phyloP scores from a whole-genome alignment of 1,284 basidiomycete species.

The Vanrija sp. region DNA sequence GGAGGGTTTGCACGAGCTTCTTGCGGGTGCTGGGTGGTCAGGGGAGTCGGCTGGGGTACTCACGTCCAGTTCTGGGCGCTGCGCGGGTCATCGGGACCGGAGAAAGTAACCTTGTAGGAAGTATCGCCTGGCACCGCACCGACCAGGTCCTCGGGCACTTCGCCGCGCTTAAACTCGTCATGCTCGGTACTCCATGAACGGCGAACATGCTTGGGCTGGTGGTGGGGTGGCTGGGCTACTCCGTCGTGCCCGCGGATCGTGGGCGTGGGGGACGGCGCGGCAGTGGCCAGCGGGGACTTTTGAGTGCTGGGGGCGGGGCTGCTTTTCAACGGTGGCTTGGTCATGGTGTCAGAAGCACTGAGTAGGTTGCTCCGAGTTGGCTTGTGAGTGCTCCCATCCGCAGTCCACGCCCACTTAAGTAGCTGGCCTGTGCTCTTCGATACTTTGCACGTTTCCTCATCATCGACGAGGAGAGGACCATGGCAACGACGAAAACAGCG shows the following conservation, averaged over 20 bases:
- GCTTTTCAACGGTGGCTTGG: too few relatives aligned
- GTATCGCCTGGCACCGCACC: constrained; percentile 8
- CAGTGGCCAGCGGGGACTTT: not conserved
- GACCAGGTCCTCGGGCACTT: constrained; percentile 12
- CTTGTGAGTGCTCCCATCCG: too few relatives aligned
- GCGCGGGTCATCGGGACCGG: constrained; percentile 58
- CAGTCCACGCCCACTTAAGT: too few relatives aligned
- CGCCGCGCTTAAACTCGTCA: constrained; percentile 1
- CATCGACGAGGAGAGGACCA: too few relatives aligned
- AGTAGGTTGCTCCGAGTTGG: too few relatives aligned
- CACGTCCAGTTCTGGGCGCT: constrained; percentile 66
- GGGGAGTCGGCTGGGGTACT: not conserved
- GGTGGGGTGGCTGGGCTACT: not conserved
- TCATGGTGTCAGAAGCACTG: too few relatives aligned
- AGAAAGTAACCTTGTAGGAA: constrained; percentile 56
- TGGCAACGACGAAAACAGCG: too few relatives aligned
- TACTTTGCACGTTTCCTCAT: too few relatives aligned
- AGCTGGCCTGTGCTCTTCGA: too few relatives aligned
- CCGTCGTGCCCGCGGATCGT: not conserved
- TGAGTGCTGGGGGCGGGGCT: not conserved
- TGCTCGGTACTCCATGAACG: not conserved
- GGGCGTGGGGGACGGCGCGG: not conserved
- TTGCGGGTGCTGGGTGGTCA: constrained; percentile 3
- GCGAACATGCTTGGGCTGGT: not conserved
- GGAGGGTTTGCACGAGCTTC: constrained; percentile 14